Percentiles rank a stretch among this genome's conserved stretches.
Conservation (phyloP, 2,329 filamentous ascomycete species). For the Ceratocystis cubensis region DNA sequence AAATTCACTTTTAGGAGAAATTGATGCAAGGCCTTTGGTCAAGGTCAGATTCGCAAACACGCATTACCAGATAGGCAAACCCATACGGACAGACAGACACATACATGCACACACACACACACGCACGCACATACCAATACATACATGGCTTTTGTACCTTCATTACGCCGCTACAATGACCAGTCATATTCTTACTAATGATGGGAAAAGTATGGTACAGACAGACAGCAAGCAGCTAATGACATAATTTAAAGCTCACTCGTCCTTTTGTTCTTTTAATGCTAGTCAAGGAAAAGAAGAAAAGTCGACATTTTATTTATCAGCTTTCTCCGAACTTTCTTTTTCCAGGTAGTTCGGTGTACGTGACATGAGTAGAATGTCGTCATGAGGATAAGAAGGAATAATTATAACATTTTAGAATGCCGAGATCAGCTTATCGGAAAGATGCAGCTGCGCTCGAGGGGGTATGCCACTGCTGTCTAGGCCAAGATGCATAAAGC, state of each 20-base stretch:
- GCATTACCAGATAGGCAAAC: not conserved
- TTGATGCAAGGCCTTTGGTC: too few species aligned
- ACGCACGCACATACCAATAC: not conserved
- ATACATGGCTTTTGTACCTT: not conserved
- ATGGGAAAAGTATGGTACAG: not conserved
- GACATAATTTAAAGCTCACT: not conserved
- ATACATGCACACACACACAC: not conserved
- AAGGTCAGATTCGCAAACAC: too few species aligned
- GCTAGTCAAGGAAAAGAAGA: not conserved
- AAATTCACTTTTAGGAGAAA: not conserved
- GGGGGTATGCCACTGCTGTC: too few species aligned
- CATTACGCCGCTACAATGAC: not conserved
- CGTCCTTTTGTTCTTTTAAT: not conserved
- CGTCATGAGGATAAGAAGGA: too few species aligned
- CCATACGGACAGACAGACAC: not conserved
- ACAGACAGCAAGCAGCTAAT: not conserved
- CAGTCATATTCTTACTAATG: not conserved
- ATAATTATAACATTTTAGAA: too few species aligned
- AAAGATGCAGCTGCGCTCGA: too few species aligned
- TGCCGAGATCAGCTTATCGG: too few species aligned
- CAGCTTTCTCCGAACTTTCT: not conserved
- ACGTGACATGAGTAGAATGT: too few species aligned
- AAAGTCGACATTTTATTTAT: not conserved
- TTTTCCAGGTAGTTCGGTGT: too few species aligned
- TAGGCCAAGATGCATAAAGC: too few species aligned